Base-by-base conservation (phyloP, 2,329 filamentous ascomycete species). In the Orbilia ellipsospora region DNA sequence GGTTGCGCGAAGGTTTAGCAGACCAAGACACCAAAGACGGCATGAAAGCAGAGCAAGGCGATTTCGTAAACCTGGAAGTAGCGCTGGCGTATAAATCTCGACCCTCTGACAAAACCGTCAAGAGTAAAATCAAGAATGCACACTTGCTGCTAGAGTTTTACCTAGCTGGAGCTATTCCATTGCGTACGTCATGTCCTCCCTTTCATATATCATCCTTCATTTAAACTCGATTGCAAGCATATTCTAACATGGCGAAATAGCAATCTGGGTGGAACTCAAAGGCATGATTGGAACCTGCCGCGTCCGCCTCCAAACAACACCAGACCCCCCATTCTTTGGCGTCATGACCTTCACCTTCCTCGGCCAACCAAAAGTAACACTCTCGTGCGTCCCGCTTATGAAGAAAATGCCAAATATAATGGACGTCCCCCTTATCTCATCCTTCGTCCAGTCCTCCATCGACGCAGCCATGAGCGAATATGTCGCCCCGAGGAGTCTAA, bases 321-420 rank as follows among this genome's bases (percentile, higher is more conserved):
- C 91, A 0, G 90, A 93, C 78, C 90, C 91, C 0, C 91, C 91
- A 0, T 93, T 93, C 82, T 89, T 93, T 82, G 87, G 88, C n/a
- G 84, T 92, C 3, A 91, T 89, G 79, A 93, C 90, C 0, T 80
- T 92, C 72, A 91, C 90, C 0, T 90, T 93, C 77, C 86, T 93
- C 10, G 91, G 91, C 1, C 90, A 93, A 80, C 91, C 91, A 0
- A 90, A 90, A 79, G 90, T 91, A 10, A 87, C 89, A 70, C 83
- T 92, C 4, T 89, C 89, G 8, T 93, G 90, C 78, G 86, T 90
- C 1, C 91, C 90, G 0, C 82, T 93, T 8, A 89, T 88, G 55
- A 90, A 89, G 80, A 88, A 88, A 67, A 89, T 87, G 0, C 84
- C 91, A 36, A 92, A 92, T 79, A 85, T 93, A 55, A 92, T 93